Percentiles rank a stretch among this genome's conserved stretches.
Conservation (phyloP, 139 green algal genomes). For the Astrephomene gubernaculifera region DNA sequence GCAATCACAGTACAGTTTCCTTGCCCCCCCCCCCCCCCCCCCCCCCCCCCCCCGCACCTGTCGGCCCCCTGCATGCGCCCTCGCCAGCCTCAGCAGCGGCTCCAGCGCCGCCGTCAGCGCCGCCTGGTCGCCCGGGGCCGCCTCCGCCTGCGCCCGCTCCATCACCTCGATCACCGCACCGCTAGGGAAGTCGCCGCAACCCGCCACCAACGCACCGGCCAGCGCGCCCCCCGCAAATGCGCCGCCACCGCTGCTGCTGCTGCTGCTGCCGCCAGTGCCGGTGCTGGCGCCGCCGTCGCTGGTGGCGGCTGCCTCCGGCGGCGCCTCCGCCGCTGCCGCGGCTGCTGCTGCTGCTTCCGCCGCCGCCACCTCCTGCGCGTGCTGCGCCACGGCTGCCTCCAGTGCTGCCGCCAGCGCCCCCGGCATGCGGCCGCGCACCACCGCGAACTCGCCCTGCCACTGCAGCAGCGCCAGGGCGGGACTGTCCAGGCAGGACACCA, state of each 20-base stretch:
- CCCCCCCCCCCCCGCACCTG: constrained; percentile 63
- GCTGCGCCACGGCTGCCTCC: constrained; percentile 14
- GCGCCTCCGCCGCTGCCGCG: not conserved
- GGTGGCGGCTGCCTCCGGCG: not conserved
- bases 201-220: not conserved
- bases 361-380: constrained; percentile 4
- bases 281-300: not conserved
- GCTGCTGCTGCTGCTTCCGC: constrained; percentile 23
- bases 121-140: constrained; percentile 43
- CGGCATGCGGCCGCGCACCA: constrained; percentile 81
- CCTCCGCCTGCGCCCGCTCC: constrained; percentile 51
- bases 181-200: constrained; percentile 35
- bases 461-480: constrained; percentile 85
- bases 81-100: constrained; percentile 73
- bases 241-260: not conserved
- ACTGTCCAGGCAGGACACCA: constrained; percentile 84
- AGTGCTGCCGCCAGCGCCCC: constrained; percentile 11
- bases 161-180: constrained; percentile 56
- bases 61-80: constrained; percentile 72
- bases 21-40: not conserved
- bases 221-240: not conserved
- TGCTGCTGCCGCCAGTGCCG: not conserved
- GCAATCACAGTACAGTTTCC: too few species aligned
- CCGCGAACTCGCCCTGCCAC: constrained; percentile 83
- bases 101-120: constrained; percentile 68